phyloP scores from a whole-genome alignment of 345 rosid species.

The Ceriops tagal region DNA sequence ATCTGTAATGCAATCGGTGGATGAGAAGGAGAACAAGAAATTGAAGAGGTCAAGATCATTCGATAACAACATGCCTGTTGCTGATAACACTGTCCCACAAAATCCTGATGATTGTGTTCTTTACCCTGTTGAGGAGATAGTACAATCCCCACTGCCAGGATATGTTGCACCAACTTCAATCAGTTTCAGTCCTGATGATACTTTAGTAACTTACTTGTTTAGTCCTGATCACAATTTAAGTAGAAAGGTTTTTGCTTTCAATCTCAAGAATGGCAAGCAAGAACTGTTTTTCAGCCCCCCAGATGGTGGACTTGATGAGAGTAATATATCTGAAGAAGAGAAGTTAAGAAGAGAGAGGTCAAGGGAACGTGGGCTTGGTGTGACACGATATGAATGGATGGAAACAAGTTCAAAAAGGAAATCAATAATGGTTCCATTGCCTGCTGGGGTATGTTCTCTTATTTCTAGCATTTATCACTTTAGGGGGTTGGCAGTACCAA shows the following conservation, averaged over 20 bases:
- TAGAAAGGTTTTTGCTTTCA: constrained; percentile 64
- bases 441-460: constrained; percentile 70
- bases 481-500: too few relatives aligned
- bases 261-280: constrained; percentile 56
- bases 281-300: constrained; percentile 71
- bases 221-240: constrained; percentile 73
- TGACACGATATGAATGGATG: constrained; percentile 90
- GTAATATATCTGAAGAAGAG: constrained; percentile 79
- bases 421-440: constrained; percentile 81
- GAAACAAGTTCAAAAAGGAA: constrained; percentile 65
- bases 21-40: constrained; percentile 39
- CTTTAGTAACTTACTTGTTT: constrained; percentile 56
- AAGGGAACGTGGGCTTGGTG: constrained; percentile 92
- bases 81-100: constrained; percentile 40
- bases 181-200: constrained; percentile 84
- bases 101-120: constrained; percentile 35
- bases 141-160: constrained; percentile 91
- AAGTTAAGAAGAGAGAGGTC: constrained; percentile 88
- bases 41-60: constrained; percentile 46
- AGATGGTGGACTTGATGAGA: constrained; percentile 89
- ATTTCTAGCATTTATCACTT: constrained; percentile 7
- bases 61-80: constrained; percentile 45
- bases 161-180: constrained; percentile 68
- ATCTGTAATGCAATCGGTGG: constrained; percentile 58
- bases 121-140: constrained; percentile 75